These are phyloP conservation scores for Aspergillus luchuensis DNA, from an alignment of 2,329 filamentous ascomycete genomes.

Conservation along the genomic window DNA sequence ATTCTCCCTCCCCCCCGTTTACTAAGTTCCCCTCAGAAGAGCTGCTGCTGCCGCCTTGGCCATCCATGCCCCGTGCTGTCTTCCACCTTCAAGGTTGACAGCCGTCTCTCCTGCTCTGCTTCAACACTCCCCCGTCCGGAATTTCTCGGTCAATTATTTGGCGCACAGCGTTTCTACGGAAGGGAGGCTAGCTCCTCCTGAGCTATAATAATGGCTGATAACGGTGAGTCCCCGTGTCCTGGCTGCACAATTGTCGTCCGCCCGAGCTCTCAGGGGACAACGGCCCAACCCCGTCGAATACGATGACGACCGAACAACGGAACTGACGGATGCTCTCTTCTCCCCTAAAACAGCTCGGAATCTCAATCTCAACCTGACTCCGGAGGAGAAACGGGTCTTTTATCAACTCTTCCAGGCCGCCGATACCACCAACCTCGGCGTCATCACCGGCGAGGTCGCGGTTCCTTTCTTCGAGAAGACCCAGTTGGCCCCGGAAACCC, in stretches of 20 bases:
- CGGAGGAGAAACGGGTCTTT: constrained; percentile 92
- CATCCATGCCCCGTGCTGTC: constrained; percentile 32
- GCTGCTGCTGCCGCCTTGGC: constrained; percentile 24
- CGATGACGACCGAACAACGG: constrained; percentile 17
- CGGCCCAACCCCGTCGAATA: constrained; percentile 22
- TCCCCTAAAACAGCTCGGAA: constrained; percentile 37
- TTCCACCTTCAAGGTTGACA: constrained; percentile 26
- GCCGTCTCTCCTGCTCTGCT: constrained; percentile 17
- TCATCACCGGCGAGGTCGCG: constrained; percentile 93
- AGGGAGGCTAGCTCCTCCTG: constrained; percentile 32
- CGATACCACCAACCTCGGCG: constrained; percentile 86
- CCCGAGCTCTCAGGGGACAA: constrained; percentile 29
- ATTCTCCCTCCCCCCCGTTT: not conserved
- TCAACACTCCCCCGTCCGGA: constrained; percentile 13
- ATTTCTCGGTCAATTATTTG: constrained; percentile 20
- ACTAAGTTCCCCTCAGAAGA: constrained; percentile 14
- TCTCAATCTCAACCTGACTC: constrained; percentile 78
- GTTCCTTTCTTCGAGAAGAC: constrained; percentile 99
- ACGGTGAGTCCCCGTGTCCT: constrained; percentile 27
- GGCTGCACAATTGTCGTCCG: constrained; percentile 2
- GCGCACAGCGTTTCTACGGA: constrained; percentile 22
- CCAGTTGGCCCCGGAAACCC: constrained; percentile 76
- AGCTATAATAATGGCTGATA: constrained; percentile 38
- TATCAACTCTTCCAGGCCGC: constrained; percentile 91
- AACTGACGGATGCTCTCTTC: constrained; percentile 28